Percentiles rank a stretch among this genome's conserved stretches.
phyloP scores from a whole-genome alignment of 345 rosid species.

The Gossypium bickii region DNA sequence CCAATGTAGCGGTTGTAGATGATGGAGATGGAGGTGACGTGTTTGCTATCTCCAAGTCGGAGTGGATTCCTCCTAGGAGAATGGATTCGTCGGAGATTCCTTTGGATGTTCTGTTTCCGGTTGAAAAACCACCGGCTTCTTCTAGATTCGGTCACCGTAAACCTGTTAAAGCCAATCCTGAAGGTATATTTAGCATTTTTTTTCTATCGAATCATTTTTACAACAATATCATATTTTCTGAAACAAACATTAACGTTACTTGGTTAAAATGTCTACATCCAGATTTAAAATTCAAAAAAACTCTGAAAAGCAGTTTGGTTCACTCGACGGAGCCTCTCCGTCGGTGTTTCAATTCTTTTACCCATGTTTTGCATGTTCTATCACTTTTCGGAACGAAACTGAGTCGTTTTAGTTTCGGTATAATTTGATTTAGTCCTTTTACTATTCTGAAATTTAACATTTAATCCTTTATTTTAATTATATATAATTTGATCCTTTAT shows the following conservation, averaged over 20 bases:
- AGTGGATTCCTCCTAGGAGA: slow-evolving; percentile 14
- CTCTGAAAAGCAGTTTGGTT: neutral
- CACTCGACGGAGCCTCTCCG: neutral
- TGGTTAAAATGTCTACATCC: neutral
- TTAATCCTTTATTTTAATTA: neutral
- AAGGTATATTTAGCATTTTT: slow-evolving; percentile 6
- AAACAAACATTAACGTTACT: neutral
- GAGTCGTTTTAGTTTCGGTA: neutral
- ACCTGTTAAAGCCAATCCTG: slow-evolving; percentile 23
- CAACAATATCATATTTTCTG: neutral
- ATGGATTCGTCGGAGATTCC: slow-evolving; percentile 13
- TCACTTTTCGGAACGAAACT: neutral
- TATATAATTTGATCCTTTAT: too few species aligned
- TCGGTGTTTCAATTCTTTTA: neutral
- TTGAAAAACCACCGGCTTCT: slow-evolving; percentile 30
- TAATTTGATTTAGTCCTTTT: neutral
- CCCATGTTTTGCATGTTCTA: neutral
- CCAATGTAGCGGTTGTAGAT: slow-evolving; percentile 12
- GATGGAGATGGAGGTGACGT: neutral
- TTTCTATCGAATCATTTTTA: neutral
- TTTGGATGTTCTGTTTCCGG: neutral
- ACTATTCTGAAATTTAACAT: neutral
- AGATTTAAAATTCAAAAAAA: neutral
- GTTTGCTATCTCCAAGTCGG: slow-evolving; percentile 1
- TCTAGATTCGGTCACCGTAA: slow-evolving; percentile 48